Evolutionary conservation across 2,329 filamentous ascomycete species (phyloP).

Genomic region (Ilyonectria robusta): DNA sequence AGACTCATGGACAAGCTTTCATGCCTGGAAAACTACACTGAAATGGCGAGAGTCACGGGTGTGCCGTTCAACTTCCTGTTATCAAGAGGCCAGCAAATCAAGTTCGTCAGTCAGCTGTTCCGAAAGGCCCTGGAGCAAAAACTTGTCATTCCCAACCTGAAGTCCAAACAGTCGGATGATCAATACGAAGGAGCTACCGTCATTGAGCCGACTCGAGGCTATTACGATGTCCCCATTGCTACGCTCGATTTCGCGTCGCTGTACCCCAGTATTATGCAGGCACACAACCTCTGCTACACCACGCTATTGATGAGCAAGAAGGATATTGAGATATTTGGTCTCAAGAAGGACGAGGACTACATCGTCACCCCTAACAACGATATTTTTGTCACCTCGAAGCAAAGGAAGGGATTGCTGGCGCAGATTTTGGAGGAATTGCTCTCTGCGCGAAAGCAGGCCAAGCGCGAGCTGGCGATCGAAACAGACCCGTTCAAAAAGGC

Average conservation of each 20-base stretch:
- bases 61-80: slow-evolving; percentile 97
- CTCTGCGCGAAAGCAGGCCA: slow-evolving; percentile 93
- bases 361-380: slow-evolving; percentile 96
- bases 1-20: slow-evolving; percentile 97
- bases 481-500: slow-evolving; percentile 98
- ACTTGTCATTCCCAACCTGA: slow-evolving; percentile 91
- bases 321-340: slow-evolving; percentile 79
- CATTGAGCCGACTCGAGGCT: slow-evolving; percentile 93
- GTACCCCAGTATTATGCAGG: slow-evolving; percentile 98
- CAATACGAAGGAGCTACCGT: slow-evolving; percentile 98
- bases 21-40: slow-evolving; percentile 98
- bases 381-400: slow-evolving; percentile 88
- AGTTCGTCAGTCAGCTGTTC: slow-evolving; percentile 97
- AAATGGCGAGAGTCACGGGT: slow-evolving; percentile 99
- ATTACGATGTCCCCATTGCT: slow-evolving; percentile 94
- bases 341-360: slow-evolving; percentile 94
- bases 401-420: slow-evolving; percentile 90
- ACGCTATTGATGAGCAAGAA: slow-evolving; percentile 80
- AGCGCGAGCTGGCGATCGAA: slow-evolving; percentile 88
- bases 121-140: slow-evolving; percentile 94
- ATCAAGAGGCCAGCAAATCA: slow-evolving; percentile 94
- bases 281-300: slow-evolving; percentile 98
- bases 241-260: slow-evolving; percentile 99
- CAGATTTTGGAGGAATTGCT: slow-evolving; percentile 97
- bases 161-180: slow-evolving; percentile 79